A percentile compares a stretch with the other conserved stretches of the same genome.
Evolutionary conservation across 2,329 filamentous ascomycete genomes (phyloP).

Genomic region (Trichoderma harzianum): DNA sequence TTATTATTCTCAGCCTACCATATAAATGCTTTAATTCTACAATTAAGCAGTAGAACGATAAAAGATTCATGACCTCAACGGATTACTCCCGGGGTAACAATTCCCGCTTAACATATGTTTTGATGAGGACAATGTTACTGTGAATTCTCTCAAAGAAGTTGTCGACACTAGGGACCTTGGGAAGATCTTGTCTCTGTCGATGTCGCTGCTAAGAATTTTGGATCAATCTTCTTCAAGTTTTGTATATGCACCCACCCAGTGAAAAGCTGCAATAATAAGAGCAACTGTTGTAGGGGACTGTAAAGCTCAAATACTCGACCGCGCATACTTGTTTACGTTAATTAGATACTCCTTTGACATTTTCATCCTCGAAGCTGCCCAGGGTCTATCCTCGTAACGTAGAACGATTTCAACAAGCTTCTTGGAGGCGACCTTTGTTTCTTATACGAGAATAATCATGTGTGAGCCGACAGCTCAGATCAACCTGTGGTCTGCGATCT

Average conservation of each 20-base stretch:
- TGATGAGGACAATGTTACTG: neutral
- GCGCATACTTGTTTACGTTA: neutral
- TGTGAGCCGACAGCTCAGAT: neutral
- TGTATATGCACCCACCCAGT: no score
- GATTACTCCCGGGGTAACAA: neutral
- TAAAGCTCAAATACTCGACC: neutral
- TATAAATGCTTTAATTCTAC: neutral
- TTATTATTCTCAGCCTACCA: neutral
- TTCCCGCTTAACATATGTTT: neutral
- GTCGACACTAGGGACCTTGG: neutral
- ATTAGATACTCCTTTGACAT: neutral
- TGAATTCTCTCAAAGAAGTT: neutral
- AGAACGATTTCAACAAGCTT: neutral
- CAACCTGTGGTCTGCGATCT: neutral
- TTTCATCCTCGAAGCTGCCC: neutral
- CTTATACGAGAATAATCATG: neutral
- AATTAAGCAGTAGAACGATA: neutral
- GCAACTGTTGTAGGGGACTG: neutral
- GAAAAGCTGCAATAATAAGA: neutral
- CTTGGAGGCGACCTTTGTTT: neutral
- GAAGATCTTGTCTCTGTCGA: neutral
- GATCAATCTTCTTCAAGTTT: neutral
- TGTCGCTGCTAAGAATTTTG: neutral
- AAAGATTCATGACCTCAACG: no score
- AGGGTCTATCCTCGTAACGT: neutral